These are phyloP conservation scores for Oropetium thomaeum DNA, from an alignment of 176 grass and related monocot genomes.

Conservation along the genomic window DNA sequence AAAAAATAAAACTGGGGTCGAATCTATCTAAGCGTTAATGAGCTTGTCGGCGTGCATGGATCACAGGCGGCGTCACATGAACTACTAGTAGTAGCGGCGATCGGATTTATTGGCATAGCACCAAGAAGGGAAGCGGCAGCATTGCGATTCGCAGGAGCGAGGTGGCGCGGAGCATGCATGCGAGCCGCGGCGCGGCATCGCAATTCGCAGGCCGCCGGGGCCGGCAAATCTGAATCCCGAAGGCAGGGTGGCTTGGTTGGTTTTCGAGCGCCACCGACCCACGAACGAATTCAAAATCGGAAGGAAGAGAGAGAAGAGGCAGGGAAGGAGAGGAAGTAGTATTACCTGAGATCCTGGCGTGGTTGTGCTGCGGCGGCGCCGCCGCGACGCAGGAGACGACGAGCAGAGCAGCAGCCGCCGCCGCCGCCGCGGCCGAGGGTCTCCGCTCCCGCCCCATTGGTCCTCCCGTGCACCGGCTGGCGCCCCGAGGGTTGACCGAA, in stretches of 20 bases:
- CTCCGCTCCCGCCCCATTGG: conserved; percentile 32
- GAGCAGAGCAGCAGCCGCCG: conserved; percentile 15
- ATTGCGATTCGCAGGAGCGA: not conserved
- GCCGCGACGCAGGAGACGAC: conserved; percentile 21
- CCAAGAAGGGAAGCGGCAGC: not conserved
- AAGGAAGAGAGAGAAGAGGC: not conserved
- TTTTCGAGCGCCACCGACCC: not conserved
- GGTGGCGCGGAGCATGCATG: too few species aligned
- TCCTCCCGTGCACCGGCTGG: not conserved
- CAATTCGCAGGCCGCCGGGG: not conserved
- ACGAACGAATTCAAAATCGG: not conserved
- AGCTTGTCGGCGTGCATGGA: not conserved
- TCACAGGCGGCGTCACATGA: not conserved
- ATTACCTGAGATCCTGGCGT: conserved; percentile 44
- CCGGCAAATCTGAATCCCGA: conserved; percentile 33
- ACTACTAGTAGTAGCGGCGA: not conserved
- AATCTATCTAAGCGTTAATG: not conserved
- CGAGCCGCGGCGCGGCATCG: conserved; percentile 30
- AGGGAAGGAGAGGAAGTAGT: not conserved
- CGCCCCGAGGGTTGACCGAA: not conserved
- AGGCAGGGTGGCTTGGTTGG: not conserved
- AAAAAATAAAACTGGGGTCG: not conserved
- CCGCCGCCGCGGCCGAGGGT: not conserved
- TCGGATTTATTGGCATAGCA: not conserved
- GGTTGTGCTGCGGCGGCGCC: conserved; percentile 10